Evolutionary conservation across 305 asterid species (phyloP), one percentile per base, ranked within the genome.

Genomic region (Solanum hybrid): DNA sequence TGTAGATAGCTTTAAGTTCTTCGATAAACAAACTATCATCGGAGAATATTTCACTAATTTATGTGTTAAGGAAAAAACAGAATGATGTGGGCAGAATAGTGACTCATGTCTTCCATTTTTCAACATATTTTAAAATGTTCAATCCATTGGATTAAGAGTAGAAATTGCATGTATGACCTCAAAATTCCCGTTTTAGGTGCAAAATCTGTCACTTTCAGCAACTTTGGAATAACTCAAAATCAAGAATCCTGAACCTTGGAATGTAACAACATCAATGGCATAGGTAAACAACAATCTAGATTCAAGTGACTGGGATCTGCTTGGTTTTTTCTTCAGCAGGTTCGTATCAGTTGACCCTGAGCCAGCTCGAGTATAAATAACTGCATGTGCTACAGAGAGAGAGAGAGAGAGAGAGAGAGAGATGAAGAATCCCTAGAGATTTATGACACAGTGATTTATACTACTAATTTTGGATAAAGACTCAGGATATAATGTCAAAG

Each of bases 181-280:
- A 27, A 82, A 82, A 32, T 36, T 24, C 26, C 38, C 37, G 2
- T 15, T 81, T 81, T 14, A 42, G 71, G 15, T 42, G 71, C 66
- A 42, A 45, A 81, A 27, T 27, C 87, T 42, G 71, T 56, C 72
- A 42, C 87, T 73, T 75, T 86, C 71, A 81, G 29, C 35, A 81
- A 80, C 86, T 29, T n/a, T 85, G 69, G 82, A 87, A 69, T 56
- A 91, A 88, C 87, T 42, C 35, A 80, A 26, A 81, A 9, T 42
- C 11, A 45, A 42, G 38, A 81, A 42, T 42, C 35, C 4, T 38
- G 64, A 79, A 24, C 35, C 36, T 31, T 82, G 87, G 72, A 27
- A 42, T 42, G 37, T 29, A 82, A 82, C 4, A 27, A 8, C 87
- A 15, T 15, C 87, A 82, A 42, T 7, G 87, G 72, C 26, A 17